phyloP scores from a whole-genome alignment of 805 yeast species.

The Ogataea glucozyma region DNA sequence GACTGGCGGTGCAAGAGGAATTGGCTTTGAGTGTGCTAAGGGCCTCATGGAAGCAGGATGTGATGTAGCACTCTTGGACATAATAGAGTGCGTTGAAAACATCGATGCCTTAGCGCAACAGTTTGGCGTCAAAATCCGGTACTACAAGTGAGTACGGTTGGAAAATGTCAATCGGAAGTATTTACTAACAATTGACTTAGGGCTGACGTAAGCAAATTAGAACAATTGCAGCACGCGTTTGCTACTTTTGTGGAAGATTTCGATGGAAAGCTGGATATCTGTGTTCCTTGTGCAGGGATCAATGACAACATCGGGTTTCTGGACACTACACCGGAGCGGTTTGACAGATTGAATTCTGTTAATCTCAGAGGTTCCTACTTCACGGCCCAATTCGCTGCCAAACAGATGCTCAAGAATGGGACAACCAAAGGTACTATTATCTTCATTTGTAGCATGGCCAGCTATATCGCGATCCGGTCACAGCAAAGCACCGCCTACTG shows the following conservation, averaged over 20 bases:
- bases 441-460: constrained; percentile 45
- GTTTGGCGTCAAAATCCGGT: constrained; percentile 13
- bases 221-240: constrained; percentile 10
- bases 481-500: constrained; percentile 50
- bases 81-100: constrained; percentile 13
- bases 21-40: constrained; percentile 21
- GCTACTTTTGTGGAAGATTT: constrained; percentile 30
- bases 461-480: constrained; percentile 47
- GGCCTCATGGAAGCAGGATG: constrained; percentile 22
- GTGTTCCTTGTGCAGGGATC: constrained; percentile 45
- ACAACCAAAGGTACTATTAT: constrained; percentile 18
- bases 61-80: constrained; percentile 19
- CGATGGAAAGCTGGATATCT: constrained; percentile 39
- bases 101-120: constrained; percentile 5
- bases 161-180: neutral
- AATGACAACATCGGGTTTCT: constrained; percentile 44
- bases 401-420: constrained; percentile 17
- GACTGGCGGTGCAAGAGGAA: constrained; percentile 23
- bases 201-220: constrained; percentile 14
- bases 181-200: constrained; percentile 6
- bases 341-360: constrained; percentile 27
- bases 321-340: constrained; percentile 30
- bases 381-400: constrained; percentile 22
- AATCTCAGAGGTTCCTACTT: constrained; percentile 51
- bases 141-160: constrained; percentile 10